phyloP scores from a whole-genome alignment of 2,329 filamentous ascomycete genomes.

The Thelonectria olida region DNA sequence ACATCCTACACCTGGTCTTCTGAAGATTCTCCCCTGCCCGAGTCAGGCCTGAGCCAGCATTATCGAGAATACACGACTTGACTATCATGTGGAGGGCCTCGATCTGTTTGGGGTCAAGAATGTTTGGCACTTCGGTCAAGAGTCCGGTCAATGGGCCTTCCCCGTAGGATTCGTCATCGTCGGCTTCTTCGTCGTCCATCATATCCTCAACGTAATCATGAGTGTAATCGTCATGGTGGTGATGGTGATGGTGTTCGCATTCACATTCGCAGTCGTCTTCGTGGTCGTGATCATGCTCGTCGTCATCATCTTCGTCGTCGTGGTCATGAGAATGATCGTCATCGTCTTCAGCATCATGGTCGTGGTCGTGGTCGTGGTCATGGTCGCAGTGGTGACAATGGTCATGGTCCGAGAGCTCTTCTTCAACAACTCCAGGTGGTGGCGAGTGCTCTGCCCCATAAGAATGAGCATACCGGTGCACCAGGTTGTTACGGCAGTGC shows the following conservation, averaged over 20 bases:
- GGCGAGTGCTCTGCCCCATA: conserved; percentile 54
- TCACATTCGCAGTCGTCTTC: conserved; percentile 39
- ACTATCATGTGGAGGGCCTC: conserved; percentile 97
- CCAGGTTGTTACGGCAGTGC: conserved; percentile 67
- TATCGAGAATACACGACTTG: conserved; percentile 91
- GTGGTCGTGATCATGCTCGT: conserved; percentile 43
- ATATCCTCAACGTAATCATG: conserved; percentile 63
- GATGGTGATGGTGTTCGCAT: conserved; percentile 41
- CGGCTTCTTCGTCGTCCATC: conserved; percentile 73
- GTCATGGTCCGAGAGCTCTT: conserved; percentile 50
- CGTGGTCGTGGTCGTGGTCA: conserved; percentile 22
- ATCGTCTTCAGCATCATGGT: conserved; percentile 31
- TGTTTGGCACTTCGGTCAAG: conserved; percentile 92
- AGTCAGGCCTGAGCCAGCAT: conserved; percentile 75
- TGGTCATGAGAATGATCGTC: conserved; percentile 53
- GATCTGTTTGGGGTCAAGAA: conserved; percentile 92
- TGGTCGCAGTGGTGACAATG: conserved; percentile 47
- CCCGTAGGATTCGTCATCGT: conserved; percentile 81
- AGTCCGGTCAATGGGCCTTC: conserved; percentile 84
- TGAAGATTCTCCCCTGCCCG: conserved; percentile 82
- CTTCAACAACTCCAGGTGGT: conserved; percentile 47
- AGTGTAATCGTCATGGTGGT: conserved; percentile 49
- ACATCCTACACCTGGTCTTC: conserved; percentile 87
- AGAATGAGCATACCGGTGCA: conserved; percentile 62
- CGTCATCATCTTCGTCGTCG: conserved; percentile 37